phyloP scores from a whole-genome alignment of 1,284 basidiomycete genomes.

The Tremellales sp. region DNA sequence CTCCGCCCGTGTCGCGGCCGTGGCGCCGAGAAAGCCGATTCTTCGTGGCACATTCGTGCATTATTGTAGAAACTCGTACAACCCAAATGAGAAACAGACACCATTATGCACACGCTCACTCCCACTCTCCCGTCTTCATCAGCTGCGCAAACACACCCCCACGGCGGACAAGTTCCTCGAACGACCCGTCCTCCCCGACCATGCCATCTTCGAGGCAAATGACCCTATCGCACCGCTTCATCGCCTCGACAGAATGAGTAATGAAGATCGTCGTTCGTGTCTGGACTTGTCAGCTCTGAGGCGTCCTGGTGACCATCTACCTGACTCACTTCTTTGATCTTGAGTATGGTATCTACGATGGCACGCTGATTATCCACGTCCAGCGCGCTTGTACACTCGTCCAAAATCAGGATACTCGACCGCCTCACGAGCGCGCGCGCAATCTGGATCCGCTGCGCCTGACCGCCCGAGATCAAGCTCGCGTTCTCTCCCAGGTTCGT shows the following conservation, averaged over 20 bases:
- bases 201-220: constrained; percentile 72
- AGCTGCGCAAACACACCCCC: constrained; percentile 76
- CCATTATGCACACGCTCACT: constrained; percentile 22
- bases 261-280: constrained; percentile 80
- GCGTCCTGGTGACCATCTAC: neutral
- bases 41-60: neutral
- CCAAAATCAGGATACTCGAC: constrained; percentile 75
- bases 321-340: constrained; percentile 55
- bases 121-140: constrained; percentile 83
- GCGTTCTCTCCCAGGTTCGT: constrained; percentile 87
- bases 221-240: constrained; percentile 87
- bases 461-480: constrained; percentile 82
- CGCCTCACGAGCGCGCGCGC: constrained; percentile 78
- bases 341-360: constrained; percentile 71
- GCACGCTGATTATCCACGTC: constrained; percentile 75
- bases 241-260: constrained; percentile 87
- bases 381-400: constrained; percentile 90
- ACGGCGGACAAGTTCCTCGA: constrained; percentile 62
- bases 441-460: constrained; percentile 88
- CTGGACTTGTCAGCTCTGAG: constrained; percentile 8
- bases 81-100: neutral
- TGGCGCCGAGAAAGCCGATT: no score
- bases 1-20: no score
- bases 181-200: constrained; percentile 76
- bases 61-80: neutral